Percentiles rank a stretch among this genome's conserved stretches.
Conservation (phyloP, 345 rosid species). For the Physaria fendleri region DNA sequence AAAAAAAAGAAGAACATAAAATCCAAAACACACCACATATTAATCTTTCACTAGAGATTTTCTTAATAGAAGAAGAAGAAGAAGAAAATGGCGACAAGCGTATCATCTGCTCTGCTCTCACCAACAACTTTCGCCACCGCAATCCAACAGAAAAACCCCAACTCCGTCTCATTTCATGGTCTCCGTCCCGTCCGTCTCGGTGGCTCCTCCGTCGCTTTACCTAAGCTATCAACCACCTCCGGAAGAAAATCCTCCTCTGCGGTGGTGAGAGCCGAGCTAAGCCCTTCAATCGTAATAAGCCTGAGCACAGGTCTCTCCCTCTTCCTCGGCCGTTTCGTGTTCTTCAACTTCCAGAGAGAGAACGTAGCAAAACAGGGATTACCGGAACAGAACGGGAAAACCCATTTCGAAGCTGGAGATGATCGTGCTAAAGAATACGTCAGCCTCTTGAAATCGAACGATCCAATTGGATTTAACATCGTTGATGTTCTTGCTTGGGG, state of each 20-base stretch:
- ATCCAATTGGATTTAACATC: conserved; percentile 91
- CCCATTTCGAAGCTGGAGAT: conserved; percentile 97
- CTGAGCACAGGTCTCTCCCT: conserved; percentile 95
- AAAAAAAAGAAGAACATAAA: neutral
- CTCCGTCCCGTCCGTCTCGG: conserved; percentile 33
- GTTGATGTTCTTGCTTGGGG: conserved; percentile 99
- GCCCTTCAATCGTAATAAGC: conserved; percentile 71
- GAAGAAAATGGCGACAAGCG: conserved; percentile 26
- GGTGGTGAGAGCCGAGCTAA: conserved; percentile 62
- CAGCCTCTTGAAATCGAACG: conserved; percentile 86
- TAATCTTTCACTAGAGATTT: neutral
- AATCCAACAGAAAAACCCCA: conserved; percentile 18
- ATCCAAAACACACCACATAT: conserved; percentile 21
- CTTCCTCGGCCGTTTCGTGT: conserved; percentile 89
- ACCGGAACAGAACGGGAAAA: conserved; percentile 90
- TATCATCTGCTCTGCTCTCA: conserved; percentile 29
- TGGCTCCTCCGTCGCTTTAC: conserved; percentile 15
- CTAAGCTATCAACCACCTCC: conserved; percentile 14
- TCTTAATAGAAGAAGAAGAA: neutral
- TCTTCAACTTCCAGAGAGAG: conserved; percentile 99
- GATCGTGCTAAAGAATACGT: conserved; percentile 88
- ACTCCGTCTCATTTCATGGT: conserved; percentile 36
- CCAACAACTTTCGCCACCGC: conserved; percentile 19
- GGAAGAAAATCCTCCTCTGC: conserved; percentile 28
- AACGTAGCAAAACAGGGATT: conserved; percentile 86